Evolutionary conservation across 331 rosid species (phyloP).

Genomic region (Quercus lobata): DNA sequence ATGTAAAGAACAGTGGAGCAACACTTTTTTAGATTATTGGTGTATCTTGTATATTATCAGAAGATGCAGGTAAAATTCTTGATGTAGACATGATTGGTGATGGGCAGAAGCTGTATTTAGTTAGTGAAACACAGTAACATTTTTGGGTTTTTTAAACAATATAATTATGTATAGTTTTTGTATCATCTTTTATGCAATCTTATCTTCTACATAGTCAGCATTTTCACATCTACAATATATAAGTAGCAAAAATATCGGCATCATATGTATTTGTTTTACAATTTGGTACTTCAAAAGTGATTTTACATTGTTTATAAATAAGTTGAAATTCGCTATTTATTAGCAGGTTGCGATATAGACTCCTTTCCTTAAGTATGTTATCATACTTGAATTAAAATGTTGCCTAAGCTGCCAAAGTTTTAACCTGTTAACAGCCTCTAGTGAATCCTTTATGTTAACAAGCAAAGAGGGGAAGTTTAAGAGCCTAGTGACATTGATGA

Average conservation of each 20-base stretch:
- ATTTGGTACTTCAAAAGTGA: neutral
- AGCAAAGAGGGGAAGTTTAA: no score
- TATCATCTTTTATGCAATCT: neutral
- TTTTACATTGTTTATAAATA: neutral
- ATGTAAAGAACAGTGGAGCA: no score
- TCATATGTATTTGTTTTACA: neutral
- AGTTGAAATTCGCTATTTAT: neutral
- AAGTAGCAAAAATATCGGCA: neutral
- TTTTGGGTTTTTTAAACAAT: constrained; percentile 11
- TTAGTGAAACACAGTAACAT: constrained; percentile 35
- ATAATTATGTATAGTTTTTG: constrained; percentile 4
- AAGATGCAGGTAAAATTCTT: constrained; percentile 83
- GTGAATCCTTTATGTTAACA: no score
- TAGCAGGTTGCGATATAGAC: no score
- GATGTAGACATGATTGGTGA: constrained; percentile 68
- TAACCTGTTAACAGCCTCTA: no score
- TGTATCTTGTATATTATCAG: constrained; percentile 55
- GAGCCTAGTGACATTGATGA: no score
- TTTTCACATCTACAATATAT: neutral
- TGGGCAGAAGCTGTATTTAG: constrained; percentile 72
- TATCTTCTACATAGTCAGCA: neutral
- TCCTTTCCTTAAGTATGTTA: neutral
- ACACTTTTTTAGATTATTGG: no score
- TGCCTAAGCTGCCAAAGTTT: no score
- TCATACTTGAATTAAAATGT: neutral